A percentile compares a stretch with the other conserved stretches of the same genome.
Evolutionary conservation across 352 stramenopile genomes (phyloP).

Genomic region (Globisporangium emineosum): DNA sequence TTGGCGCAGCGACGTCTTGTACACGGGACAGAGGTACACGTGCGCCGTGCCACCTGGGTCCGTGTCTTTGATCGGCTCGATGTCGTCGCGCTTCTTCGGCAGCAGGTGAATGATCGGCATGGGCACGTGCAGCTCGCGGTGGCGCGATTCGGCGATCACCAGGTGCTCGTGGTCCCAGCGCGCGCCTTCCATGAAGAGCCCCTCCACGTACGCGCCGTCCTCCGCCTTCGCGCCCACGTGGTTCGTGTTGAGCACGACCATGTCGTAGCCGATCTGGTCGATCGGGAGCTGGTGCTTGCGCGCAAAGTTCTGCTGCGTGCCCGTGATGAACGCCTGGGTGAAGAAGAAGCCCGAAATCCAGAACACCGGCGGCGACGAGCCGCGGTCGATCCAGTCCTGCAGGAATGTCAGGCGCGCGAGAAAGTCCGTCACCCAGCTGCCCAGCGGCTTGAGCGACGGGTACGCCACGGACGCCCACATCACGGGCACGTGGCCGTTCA

Average conservation of each 20-base stretch:
- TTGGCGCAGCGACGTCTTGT: constrained; percentile 90
- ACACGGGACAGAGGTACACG: constrained; percentile 90
- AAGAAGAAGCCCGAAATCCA: constrained; percentile 96
- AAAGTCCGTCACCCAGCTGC: constrained; percentile 92
- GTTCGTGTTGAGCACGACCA: constrained; percentile 63
- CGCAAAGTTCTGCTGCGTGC: constrained; percentile 92
- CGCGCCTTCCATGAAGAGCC: constrained; percentile 90
- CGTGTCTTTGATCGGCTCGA: constrained; percentile 87
- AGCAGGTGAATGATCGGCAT: constrained; percentile 88
- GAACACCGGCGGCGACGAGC: constrained; percentile 78
- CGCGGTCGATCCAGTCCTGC: constrained; percentile 78
- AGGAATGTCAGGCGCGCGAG: constrained; percentile 78
- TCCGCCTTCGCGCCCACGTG: constrained; percentile 52
- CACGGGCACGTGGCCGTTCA: constrained; percentile 86
- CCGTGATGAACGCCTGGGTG: constrained; percentile 93
- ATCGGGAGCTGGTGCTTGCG: constrained; percentile 90
- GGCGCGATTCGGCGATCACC: constrained; percentile 79
- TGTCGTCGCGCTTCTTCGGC: constrained; percentile 75
- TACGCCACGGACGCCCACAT: constrained; percentile 87
- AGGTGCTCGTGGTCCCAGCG: constrained; percentile 70
- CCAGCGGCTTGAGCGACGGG: constrained; percentile 90
- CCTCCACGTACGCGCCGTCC: constrained; percentile 88
- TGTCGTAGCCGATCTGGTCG: constrained; percentile 90
- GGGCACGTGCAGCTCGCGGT: constrained; percentile 81
- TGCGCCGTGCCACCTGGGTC: constrained; percentile 88